phyloP scores from a whole-genome alignment of 495 filamentous ascomycete species.

The Pseudomonodictys pantanalensis region DNA sequence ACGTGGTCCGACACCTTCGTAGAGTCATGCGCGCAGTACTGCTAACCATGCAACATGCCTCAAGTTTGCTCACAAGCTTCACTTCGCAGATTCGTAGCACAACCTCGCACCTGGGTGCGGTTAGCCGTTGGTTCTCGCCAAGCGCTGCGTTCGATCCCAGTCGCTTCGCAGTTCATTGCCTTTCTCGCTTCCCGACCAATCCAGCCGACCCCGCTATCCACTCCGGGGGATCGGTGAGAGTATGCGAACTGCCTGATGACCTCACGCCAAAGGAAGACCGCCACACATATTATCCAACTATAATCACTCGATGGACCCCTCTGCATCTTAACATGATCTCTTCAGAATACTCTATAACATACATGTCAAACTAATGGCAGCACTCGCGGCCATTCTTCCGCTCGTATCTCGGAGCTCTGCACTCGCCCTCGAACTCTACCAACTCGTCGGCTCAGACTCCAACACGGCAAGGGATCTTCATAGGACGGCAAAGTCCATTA shows the following conservation, averaged over 20 bases:
- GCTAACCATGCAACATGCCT: too few species aligned
- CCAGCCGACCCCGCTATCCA: background rate
- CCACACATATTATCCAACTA: background rate
- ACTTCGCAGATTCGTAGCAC: too few species aligned
- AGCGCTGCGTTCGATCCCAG: constrained; percentile 3
- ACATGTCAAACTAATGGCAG: constrained; percentile 13
- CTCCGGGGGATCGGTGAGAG: background rate
- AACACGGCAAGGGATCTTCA: constrained; percentile 8
- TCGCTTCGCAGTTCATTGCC: constrained; percentile 1
- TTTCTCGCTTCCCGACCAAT: constrained; percentile 6
- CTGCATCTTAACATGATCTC: background rate
- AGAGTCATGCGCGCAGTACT: too few species aligned
- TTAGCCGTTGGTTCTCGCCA: background rate
- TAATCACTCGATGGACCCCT: constrained; percentile 1
- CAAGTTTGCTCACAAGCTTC: too few species aligned
- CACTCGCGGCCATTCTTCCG: constrained; percentile 16
- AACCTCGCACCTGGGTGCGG: too few species aligned
- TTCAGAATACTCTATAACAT: background rate
- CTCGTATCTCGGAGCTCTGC: constrained; percentile 9
- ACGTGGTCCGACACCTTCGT: too few species aligned
- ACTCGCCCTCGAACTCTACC: constrained; percentile 24
- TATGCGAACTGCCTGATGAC: background rate
- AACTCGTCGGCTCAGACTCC: background rate
- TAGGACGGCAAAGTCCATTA: constrained; percentile 22
- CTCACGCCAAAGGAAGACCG: background rate